Evolutionary conservation across 768 basidiomycete genomes (phyloP).

Genomic region (Leccinum uliginosum): DNA sequence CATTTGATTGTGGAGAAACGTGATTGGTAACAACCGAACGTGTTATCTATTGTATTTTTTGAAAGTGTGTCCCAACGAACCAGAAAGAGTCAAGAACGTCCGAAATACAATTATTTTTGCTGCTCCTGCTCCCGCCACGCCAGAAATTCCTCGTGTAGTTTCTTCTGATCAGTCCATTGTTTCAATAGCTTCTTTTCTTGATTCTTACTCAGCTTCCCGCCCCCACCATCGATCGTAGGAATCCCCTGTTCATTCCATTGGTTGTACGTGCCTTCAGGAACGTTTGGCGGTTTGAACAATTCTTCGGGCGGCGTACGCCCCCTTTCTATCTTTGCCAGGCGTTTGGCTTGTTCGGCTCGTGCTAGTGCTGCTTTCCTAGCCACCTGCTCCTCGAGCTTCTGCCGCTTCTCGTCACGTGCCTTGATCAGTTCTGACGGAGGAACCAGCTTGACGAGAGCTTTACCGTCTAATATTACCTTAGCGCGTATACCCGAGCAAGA

Average conservation of each 20-base stretch:
- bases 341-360: conserved; percentile 63
- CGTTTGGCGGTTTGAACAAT: conserved; percentile 82
- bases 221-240: conserved; percentile 80
- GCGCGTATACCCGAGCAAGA: background rate
- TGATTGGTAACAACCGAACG: conserved; percentile 49
- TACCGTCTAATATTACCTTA: conserved; percentile 60
- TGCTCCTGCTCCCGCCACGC: conserved; percentile 38
- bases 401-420: conserved; percentile 85
- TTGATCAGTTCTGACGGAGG: conserved; percentile 75
- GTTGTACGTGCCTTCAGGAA: conserved; percentile 65
- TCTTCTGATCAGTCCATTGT: conserved; percentile 67
- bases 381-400: conserved; percentile 66
- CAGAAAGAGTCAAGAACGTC: background rate
- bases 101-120: background rate
- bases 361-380: conserved; percentile 72
- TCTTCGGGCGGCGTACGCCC: conserved; percentile 70
- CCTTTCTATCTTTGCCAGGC: conserved; percentile 77
- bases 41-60: conserved; percentile 10
- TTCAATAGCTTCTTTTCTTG: conserved; percentile 74
- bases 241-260: conserved; percentile 85
- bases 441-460: conserved; percentile 90
- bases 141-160: conserved; percentile 75
- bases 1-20: conserved; percentile 57
- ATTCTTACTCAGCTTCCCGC: conserved; percentile 82
- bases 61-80: background rate